Evolutionary conservation across 2,329 filamentous ascomycete genomes (phyloP).

Genomic region (Berkeleyomyces rouxiae): DNA sequence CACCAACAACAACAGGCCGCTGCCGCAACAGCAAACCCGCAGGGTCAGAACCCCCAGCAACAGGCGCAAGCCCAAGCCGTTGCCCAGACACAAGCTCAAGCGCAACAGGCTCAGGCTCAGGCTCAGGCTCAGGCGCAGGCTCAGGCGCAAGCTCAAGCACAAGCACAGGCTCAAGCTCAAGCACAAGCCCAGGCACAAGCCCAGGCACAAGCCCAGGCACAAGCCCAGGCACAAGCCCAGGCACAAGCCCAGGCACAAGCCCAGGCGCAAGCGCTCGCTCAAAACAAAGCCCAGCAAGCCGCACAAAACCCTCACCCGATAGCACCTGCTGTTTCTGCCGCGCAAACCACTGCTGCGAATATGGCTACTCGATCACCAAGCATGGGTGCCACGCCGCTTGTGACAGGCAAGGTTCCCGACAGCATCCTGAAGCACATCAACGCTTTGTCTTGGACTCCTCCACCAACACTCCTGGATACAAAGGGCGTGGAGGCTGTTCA

Average conservation of each 20-base stretch:
- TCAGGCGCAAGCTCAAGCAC: slow-evolving; percentile 13
- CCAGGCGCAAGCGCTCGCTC: slow-evolving; percentile 14
- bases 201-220: slow-evolving; percentile 16
- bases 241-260: slow-evolving; percentile 15
- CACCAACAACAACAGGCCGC: slow-evolving; percentile 19
- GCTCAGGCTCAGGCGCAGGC: slow-evolving; percentile 13
- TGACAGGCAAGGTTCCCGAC: slow-evolving; percentile 24
- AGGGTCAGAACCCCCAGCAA: slow-evolving; percentile 16
- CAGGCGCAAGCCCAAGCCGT: slow-evolving; percentile 16
- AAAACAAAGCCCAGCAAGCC: slow-evolving; percentile 5
- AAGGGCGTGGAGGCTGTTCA: slow-evolving; percentile 25
- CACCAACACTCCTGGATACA: slow-evolving; percentile 27
- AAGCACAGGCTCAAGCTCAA: slow-evolving; percentile 14
- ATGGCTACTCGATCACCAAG: slow-evolving; percentile 14
- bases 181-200: slow-evolving; percentile 15
- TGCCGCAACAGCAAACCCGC: slow-evolving; percentile 17
- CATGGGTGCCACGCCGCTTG: slow-evolving; percentile 16
- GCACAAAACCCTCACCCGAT: slow-evolving; percentile 9
- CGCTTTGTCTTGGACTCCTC: slow-evolving; percentile 31
- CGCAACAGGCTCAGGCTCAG: slow-evolving; percentile 16
- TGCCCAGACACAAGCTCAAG: slow-evolving; percentile 17
- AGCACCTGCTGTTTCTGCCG: slow-evolving; percentile 7
- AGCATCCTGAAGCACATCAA: slow-evolving; percentile 31
- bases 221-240: slow-evolving; percentile 16
- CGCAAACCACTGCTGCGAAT: slow-evolving; percentile 15